These are phyloP conservation scores for Kodamaea fukazawae DNA, from an alignment of 805 yeast species.

Conservation along the genomic window DNA sequence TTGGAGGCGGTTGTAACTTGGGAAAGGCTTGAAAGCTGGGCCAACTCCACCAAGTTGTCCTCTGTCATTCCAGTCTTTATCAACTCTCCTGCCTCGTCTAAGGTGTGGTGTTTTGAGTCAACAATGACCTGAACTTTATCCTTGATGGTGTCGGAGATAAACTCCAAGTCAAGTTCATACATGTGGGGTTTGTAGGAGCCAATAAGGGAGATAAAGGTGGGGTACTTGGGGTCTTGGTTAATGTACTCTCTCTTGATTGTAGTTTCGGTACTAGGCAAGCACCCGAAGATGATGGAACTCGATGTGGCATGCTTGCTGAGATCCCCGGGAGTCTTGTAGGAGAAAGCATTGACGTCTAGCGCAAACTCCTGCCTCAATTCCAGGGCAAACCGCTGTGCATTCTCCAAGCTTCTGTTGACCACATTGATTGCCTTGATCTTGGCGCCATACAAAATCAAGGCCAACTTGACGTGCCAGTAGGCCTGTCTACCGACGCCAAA, in stretches of 20 bases:
- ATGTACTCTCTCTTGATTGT: constrained; percentile 34
- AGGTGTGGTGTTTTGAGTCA: constrained; percentile 56
- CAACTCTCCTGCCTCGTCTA: constrained; percentile 65
- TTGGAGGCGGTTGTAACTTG: constrained; percentile 13
- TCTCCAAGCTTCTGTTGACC: constrained; percentile 42
- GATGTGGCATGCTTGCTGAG: constrained; percentile 26
- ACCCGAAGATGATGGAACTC: constrained; percentile 54
- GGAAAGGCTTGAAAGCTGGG: constrained; percentile 22
- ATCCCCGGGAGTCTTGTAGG: constrained; percentile 13
- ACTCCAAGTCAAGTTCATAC: constrained; percentile 54
- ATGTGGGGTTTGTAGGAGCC: constrained; percentile 69
- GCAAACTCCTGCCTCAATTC: constrained; percentile 27
- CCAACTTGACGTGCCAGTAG: constrained; percentile 56
- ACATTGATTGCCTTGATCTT: constrained; percentile 41
- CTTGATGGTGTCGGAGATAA: constrained; percentile 33
- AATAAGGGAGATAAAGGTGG: constrained; percentile 51
- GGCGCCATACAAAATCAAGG: constrained; percentile 38
- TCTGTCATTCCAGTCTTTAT: constrained; percentile 42
- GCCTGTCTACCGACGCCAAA: constrained; percentile 68
- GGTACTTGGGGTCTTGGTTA: constrained; percentile 23
- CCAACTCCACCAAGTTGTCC: constrained; percentile 46
- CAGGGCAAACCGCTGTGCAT: constrained; percentile 33
- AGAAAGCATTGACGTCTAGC: constrained; percentile 20
- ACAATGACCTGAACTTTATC: constrained; percentile 47
- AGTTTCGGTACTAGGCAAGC: constrained; percentile 56